Evolutionary conservation across 2,329 filamentous ascomycete genomes (phyloP), one percentile per base, ranked within the genome.

Genomic region (Hypoxylon sp.): DNA sequence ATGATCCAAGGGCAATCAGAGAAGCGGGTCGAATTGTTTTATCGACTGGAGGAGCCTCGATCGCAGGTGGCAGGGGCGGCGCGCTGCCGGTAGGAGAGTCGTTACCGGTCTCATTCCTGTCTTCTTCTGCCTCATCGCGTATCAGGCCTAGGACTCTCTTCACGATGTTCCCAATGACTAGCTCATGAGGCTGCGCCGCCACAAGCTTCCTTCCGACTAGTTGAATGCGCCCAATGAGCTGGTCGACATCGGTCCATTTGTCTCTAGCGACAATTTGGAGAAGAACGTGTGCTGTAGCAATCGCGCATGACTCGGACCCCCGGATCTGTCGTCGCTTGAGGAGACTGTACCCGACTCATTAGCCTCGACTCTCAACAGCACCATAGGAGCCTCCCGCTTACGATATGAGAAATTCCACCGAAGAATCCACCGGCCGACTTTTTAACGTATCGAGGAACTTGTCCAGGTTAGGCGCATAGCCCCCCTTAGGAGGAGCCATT

Each of bases 111-210:
- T 90, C 89, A 65, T 92, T 92, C 62, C 90, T 84, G 71, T 93
- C 91, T 73, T 96, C 93, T 72, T 92, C 90, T 39, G 92, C 91
- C 75, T 98, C 94, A 75, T 97, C 94, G 54, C 96, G 89, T 70
- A 99, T 96, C 69, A 99, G 85, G 45, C 94, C 92, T 37, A 99
- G 83, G 2, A 98, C 92, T 67, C 96, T 90, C 65, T 94, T 89
- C 48, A 97, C 93, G 71, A 99, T 94, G 75, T 99, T 99, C 55
- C 94, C 95, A 46, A 97, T 93, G 4, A 94, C 93, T 72, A 97
- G 90, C 81, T 98, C 96, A 65, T 91, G 88, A 14, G 95, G 95
- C 74, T 97, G 93, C 6, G 96, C 94, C 59, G 91, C 88, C 34
- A 91, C 90, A 45, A 99, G 84, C 59, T 89, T 88, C 72, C 89